Percentiles rank a stretch among this genome's conserved stretches.
Conservation (phyloP, 306 rosid genomes). For the Prinsepia uniflora region DNA sequence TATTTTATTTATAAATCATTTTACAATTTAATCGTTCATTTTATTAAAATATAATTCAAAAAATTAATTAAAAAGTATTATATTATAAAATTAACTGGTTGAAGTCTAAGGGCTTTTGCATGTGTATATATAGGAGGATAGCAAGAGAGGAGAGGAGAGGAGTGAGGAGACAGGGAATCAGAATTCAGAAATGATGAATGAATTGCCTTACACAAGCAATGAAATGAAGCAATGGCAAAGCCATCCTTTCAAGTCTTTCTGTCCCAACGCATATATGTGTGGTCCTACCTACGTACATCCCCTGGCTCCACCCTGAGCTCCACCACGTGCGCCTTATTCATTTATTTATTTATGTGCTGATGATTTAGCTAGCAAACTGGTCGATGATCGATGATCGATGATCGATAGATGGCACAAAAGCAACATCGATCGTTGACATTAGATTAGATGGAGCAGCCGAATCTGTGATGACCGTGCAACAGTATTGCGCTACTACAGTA, state of each 20-base stretch:
- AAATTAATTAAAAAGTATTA: no score
- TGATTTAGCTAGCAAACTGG: neutral
- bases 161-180: neutral
- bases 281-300: conserved; percentile 2
- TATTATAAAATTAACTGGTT: no score
- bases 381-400: neutral
- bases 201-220: conserved; percentile 18
- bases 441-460: conserved; percentile 8
- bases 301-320: neutral
- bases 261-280: conserved; percentile 8
- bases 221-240: neutral
- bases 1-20: no score
- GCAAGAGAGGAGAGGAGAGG: no score
- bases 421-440: neutral
- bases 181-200: conserved; percentile 28
- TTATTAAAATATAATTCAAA: no score
- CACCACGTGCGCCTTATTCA: conserved; percentile 9
- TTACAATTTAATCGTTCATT: no score
- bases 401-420: no score
- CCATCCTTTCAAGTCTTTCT: conserved; percentile 25
- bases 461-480: neutral
- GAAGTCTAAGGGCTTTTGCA: no score
- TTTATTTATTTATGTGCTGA: no score
- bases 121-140: no score
- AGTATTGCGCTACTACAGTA: neutral